Evolutionary conservation across 2,329 filamentous ascomycete genomes (phyloP), one percentile per base, ranked within the genome.

Genomic region (Aspergillus pseudoviridinutans): DNA sequence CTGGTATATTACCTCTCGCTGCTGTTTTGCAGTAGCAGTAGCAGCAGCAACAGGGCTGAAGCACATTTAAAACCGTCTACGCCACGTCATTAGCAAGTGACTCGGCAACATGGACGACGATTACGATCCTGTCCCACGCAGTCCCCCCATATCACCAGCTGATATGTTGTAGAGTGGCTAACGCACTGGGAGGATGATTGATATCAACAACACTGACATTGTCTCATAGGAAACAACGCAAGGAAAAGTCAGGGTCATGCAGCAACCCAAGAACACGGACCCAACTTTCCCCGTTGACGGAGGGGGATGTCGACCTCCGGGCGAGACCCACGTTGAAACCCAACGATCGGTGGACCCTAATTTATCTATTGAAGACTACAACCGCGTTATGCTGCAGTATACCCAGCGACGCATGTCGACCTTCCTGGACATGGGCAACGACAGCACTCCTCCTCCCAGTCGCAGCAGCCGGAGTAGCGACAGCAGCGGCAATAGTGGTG

Each of bases 381-480:
- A 71, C 60, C 71, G 71, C 25, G 66, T 71, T 52, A 74, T 75
- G 73, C 64, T 74, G 42, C 65, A 72, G 49, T 72, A 75, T 51
- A 75, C 73, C 14, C 71, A 74, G 42, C 70, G 66, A 28, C 71
- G 74, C 47, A 72, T 75, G 65, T 68, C 68, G 2, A 62, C 65
- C 4, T 75, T 74, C 54, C 64, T 67, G 44, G 66, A 69, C 29
- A 54, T 59, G 14, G 67, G 71, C 24, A 58, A 64, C 20, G 55
- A 59, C 44, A 58, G 54, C 24, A 55, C 58, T n/a, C 58, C 57
- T 29, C 52, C 54, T 9, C 60, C 64, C 51, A 69, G 64, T 51
- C 66, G 65, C 52, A 71, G 65, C 55, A 71, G 67, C 53, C 63
- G 67, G 49, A 70, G 67, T 58, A 71, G 69, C 51, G 63, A 68